Conservation (phyloP, 495 filamentous ascomycete species). For the Clavariopsis aquatica region DNA sequence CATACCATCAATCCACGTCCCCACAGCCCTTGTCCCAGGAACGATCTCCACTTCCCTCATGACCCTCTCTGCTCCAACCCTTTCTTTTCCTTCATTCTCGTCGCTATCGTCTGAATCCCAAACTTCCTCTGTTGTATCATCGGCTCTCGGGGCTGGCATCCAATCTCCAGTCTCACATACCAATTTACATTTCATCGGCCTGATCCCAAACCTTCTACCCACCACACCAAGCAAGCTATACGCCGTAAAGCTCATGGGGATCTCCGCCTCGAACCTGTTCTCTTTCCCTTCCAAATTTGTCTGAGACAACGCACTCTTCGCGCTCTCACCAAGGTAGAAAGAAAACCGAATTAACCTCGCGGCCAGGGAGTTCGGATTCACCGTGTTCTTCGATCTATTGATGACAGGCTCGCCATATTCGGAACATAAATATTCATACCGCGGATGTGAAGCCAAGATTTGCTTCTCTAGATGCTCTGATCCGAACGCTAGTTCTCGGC, state of each 20-base stretch:
- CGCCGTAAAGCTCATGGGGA: conserved; percentile 76
- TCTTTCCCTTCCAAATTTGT: not conserved
- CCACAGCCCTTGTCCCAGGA: conserved; percentile 77
- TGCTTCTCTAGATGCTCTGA: conserved; percentile 55
- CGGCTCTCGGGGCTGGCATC: conserved; percentile 65
- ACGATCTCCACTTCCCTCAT: conserved; percentile 77
- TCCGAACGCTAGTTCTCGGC: conserved; percentile 65
- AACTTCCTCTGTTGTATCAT: conserved; percentile 59
- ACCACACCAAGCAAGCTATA: conserved; percentile 79
- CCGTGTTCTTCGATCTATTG: conserved; percentile 46
- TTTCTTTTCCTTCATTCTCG: conserved; percentile 40
- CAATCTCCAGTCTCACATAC: conserved; percentile 82
- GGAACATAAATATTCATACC: conserved; percentile 72
- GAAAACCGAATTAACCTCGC: conserved; percentile 67
- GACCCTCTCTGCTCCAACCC: conserved; percentile 55
- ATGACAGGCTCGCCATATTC: conserved; percentile 67
- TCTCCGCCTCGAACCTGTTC: conserved; percentile 42
- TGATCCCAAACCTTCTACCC: conserved; percentile 65
- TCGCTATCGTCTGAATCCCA: conserved; percentile 57
- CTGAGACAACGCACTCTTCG: conserved; percentile 36
- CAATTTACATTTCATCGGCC: conserved; percentile 64
- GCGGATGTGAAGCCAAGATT: conserved; percentile 62
- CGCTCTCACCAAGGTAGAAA: conserved; percentile 52
- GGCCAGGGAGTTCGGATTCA: conserved; percentile 70
- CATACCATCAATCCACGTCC: conserved; percentile 73